These are phyloP conservation scores for Piper longum DNA, from an alignment of 164 flowering plant genomes.

Conservation along the genomic window DNA sequence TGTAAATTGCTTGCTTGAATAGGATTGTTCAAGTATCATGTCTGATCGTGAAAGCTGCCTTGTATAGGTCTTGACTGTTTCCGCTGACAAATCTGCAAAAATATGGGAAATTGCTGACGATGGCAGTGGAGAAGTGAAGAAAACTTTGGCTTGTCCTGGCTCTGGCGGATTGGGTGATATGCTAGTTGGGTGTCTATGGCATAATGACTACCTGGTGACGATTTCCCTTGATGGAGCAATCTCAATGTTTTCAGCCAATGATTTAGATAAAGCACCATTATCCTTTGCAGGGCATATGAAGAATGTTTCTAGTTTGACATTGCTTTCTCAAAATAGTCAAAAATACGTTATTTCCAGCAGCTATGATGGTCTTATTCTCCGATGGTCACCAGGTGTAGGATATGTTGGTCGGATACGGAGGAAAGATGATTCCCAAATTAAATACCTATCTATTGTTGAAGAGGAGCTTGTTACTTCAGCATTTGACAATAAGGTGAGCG, in stretches of 20 bases:
- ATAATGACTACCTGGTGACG: slow-evolving; percentile 68
- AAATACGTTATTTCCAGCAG: slow-evolving; percentile 63
- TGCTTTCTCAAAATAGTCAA: slow-evolving; percentile 37
- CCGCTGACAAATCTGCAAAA: slow-evolving; percentile 97
- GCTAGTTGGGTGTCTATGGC: slow-evolving; percentile 98
- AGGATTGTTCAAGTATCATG: neutral
- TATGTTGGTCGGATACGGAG: slow-evolving; percentile 67
- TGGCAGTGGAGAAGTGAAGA: slow-evolving; percentile 56
- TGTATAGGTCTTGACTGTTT: slow-evolving; percentile 72
- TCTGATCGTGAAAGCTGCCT: neutral
- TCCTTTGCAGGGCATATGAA: slow-evolving; percentile 86
- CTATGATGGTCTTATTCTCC: slow-evolving; percentile 80
- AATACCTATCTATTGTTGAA: slow-evolving; percentile 67
- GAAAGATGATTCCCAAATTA: slow-evolving; percentile 68
- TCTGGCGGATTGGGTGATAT: slow-evolving; percentile 93
- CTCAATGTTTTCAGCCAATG: slow-evolving; percentile 60
- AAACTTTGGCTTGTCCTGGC: slow-evolving; percentile 51
- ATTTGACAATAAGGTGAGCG: slow-evolving; percentile 78
- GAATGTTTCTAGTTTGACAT: slow-evolving; percentile 46
- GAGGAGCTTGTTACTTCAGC: slow-evolving; percentile 70
- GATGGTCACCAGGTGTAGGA: slow-evolving; percentile 84
- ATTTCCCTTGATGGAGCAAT: slow-evolving; percentile 92
- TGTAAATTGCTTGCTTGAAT: neutral
- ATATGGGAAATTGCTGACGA: slow-evolving; percentile 77
- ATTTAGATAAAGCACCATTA: slow-evolving; percentile 60